Conservation (phyloP, 2,329 filamentous ascomycete genomes). For the Pestalotiopsis fici region DNA sequence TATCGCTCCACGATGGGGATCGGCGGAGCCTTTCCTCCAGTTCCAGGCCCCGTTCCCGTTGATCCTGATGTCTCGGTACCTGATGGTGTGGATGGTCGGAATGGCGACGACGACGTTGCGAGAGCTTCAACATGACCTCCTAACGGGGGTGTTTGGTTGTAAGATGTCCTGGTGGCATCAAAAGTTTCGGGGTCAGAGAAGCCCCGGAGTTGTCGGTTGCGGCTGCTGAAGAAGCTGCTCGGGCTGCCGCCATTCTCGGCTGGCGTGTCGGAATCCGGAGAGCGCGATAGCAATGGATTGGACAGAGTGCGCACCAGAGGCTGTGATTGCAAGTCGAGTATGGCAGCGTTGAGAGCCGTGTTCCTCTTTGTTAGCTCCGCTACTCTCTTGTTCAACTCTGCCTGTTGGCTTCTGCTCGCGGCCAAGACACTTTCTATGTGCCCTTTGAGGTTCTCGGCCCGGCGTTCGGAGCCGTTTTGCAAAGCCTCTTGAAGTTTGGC, state of each 20-base stretch:
- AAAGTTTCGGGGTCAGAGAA: constrained; percentile 45
- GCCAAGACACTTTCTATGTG: constrained; percentile 47
- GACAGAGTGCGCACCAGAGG: constrained; percentile 21
- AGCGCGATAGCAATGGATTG: constrained; percentile 15
- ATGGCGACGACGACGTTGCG: constrained; percentile 22
- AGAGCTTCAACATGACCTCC: constrained; percentile 28
- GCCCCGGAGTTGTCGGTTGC: constrained; percentile 37
- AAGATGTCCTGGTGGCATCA: constrained; percentile 37
- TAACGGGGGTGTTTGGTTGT: constrained; percentile 44
- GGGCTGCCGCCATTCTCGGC: constrained; percentile 34
- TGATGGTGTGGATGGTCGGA: constrained; percentile 38
- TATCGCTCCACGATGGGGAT: constrained; percentile 41
- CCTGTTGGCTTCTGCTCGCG: constrained; percentile 54
- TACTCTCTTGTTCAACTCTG: constrained; percentile 55
- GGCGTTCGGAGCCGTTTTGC: constrained; percentile 26
- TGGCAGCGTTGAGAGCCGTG: constrained; percentile 49
- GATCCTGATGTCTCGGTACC: constrained; percentile 26
- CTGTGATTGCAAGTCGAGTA: constrained; percentile 48
- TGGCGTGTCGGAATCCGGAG: constrained; percentile 28
- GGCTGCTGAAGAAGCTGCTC: too few species aligned
- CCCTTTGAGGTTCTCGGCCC: constrained; percentile 32
- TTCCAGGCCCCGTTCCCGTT: background rate
- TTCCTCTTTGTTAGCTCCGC: constrained; percentile 52
- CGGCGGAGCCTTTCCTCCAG: constrained; percentile 12
- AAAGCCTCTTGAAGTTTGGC: constrained; percentile 42